Base-by-base conservation (phyloP, 2,329 filamentous ascomycete species). In the Tetracladium maxilliforme region DNA sequence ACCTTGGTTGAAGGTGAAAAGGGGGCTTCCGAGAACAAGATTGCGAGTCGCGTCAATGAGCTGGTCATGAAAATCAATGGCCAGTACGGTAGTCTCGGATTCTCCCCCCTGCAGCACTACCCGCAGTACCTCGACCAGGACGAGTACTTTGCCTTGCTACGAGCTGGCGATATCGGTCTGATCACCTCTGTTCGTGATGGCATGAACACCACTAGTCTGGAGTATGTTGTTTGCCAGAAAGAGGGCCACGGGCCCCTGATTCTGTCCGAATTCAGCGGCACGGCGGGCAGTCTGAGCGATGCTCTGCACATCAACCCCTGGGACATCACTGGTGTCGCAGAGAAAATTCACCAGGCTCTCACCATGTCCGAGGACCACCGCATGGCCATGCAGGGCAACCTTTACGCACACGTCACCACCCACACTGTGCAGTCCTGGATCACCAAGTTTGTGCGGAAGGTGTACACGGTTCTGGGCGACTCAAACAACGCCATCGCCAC, bases 251-350 rank as follows among this genome's bases (percentile, higher is more conserved):
- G 86, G 1, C 87, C 86, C 3, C 59, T 95, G 23, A 94, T 95
- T 36, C 68, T 95, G 14, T 95, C 90, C 10, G 87, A 95, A 49
- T 95, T 95, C 50, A 94, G 86, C 33, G 87, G 87, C 30, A 94
- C 87, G 1, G 84, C 87, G 16, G 81, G 81, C 27, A 90, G 76
- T 28, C 64, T 95, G 19, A 69, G 70, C 33, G 78, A 80, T 42
- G 87, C 87, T 16, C 84, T 93, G 33, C 83, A 92, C 50, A 93
- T 95, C 58, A 95, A 95, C 52, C 87, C 87, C 2, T 95, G 86
- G 83, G 84, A 94, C 45, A 64, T 87, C 27, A 71, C 66, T 14
- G 81, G 80, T 18, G 86, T 93, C 10, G 86, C 86, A 5, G 69
- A 76, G 26, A 73, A 83, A 35, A 86, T 95, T 45, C 69, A 92